Evolutionary conservation across 805 yeast species (phyloP).

Genomic region (Candida sphagnicola): DNA sequence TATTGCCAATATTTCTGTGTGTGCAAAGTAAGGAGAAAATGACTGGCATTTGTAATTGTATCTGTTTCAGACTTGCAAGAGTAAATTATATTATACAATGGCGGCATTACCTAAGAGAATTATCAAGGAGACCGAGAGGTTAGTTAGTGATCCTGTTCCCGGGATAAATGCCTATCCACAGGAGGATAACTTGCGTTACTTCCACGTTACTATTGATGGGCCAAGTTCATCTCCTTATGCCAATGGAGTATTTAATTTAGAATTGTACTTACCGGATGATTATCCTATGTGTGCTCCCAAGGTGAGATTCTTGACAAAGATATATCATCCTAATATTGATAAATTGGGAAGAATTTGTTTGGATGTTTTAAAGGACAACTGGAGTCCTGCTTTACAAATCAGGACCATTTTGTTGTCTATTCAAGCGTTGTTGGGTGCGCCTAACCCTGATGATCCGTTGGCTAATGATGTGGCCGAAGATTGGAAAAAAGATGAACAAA

Average conservation of each 20-base stretch:
- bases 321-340: constrained; percentile 96
- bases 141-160: constrained; percentile 92
- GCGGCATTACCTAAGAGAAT: constrained; percentile 83
- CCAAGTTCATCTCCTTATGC: constrained; percentile 92
- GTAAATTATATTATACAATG: constrained; percentile 23
- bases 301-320: constrained; percentile 87
- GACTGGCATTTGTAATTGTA: neutral
- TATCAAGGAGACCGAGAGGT: constrained; percentile 91
- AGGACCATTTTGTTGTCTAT: constrained; percentile 87
- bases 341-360: constrained; percentile 92
- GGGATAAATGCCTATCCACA: constrained; percentile 93
- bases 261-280: constrained; percentile 89
- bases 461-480: constrained; percentile 98
- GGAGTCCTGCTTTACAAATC: constrained; percentile 98
- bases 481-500: constrained; percentile 83
- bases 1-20: neutral
- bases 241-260: constrained; percentile 71
- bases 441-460: constrained; percentile 96
- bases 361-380: constrained; percentile 89
- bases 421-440: constrained; percentile 91
- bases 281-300: constrained; percentile 98
- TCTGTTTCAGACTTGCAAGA: too few species aligned
- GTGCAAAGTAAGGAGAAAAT: neutral
- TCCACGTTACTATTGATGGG: constrained; percentile 88
- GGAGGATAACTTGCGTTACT: constrained; percentile 90